phyloP scores from a whole-genome alignment of 2,329 filamentous ascomycete genomes.

The Dothideomycetes sp. region DNA sequence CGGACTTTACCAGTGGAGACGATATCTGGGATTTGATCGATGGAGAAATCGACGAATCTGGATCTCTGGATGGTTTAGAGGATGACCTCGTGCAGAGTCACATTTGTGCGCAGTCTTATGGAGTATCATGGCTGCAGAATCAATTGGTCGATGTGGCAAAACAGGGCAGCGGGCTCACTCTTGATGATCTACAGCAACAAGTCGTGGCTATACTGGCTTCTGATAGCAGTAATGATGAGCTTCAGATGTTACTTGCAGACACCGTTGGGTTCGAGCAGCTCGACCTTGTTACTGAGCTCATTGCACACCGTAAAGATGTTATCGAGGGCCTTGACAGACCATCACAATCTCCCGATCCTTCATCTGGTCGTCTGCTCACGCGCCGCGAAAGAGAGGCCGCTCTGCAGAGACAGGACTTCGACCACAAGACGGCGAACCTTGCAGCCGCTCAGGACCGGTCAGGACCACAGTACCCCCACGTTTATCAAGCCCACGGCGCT shows the following conservation, averaged over 20 bases:
- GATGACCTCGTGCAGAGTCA: constrained; percentile 15
- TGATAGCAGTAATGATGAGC: constrained; percentile 61
- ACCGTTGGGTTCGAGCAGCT: constrained; percentile 87
- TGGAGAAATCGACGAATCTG: constrained; percentile 47
- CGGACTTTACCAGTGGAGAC: constrained; percentile 53
- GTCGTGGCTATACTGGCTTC: constrained; percentile 64
- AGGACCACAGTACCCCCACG: constrained; percentile 78
- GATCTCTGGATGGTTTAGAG: constrained; percentile 45
- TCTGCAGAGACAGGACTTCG: constrained; percentile 61
- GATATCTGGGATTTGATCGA: constrained; percentile 93
- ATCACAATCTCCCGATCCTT: constrained; percentile 17
- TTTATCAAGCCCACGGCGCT: constrained; percentile 73
- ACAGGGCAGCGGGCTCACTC: constrained; percentile 54
- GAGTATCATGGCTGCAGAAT: constrained; percentile 55
- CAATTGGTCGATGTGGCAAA: constrained; percentile 58
- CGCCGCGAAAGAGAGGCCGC: constrained; percentile 68
- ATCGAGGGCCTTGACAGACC: constrained; percentile 29
- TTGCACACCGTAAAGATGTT: constrained; percentile 63
- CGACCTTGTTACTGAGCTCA: constrained; percentile 85
- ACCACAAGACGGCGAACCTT: constrained; percentile 70
- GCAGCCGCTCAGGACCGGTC: constrained; percentile 58
- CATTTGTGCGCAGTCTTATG: constrained; percentile 31
- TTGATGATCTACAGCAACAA: constrained; percentile 64
- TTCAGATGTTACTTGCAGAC: constrained; percentile 85
- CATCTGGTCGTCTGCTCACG: constrained; percentile 53